These are phyloP conservation scores for Agroathelia rolfsii DNA, from an alignment of 1,284 basidiomycete genomes.

Conservation along the genomic window DNA sequence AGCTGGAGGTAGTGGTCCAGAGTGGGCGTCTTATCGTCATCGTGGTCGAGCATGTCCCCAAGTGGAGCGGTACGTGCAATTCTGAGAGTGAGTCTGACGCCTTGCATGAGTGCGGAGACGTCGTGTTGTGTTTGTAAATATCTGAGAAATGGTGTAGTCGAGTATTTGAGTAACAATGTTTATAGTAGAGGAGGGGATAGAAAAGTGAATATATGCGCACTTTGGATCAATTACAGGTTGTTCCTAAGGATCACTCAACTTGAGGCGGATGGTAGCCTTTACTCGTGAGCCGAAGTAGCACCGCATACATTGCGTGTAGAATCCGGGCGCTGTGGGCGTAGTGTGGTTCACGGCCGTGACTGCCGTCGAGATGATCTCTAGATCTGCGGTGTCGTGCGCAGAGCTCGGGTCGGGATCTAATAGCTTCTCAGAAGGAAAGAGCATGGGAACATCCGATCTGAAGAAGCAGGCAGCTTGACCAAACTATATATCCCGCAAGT, in stretches of 20 bases:
- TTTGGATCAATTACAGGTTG: slow-evolving; percentile 35
- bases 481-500: too few species aligned
- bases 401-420: too few species aligned
- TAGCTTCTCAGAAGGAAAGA: too few species aligned
- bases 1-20: too few species aligned
- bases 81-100: slow-evolving; percentile 16
- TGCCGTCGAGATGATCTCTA: too few species aligned
- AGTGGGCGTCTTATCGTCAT: too few species aligned
- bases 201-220: slow-evolving; percentile 32
- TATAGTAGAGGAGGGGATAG: slow-evolving; percentile 26
- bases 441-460: too few species aligned
- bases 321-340: too few species aligned
- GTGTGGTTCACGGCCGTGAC: too few species aligned
- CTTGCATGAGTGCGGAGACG: slow-evolving; percentile 16
- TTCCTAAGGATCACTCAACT: slow-evolving; percentile 30
- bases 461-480: too few species aligned
- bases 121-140: slow-evolving; percentile 44
- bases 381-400: too few species aligned
- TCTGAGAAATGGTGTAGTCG: too few species aligned
- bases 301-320: slow-evolving; percentile 12
- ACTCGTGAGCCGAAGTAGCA: slow-evolving; percentile 33
- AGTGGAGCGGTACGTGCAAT: slow-evolving; percentile 22
- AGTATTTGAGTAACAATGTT: slow-evolving; percentile 1
- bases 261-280: slow-evolving; percentile 28
- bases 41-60: slow-evolving; percentile 20